Conservation (phyloP, 306 rosid species). For the Fragaria iinumae region DNA sequence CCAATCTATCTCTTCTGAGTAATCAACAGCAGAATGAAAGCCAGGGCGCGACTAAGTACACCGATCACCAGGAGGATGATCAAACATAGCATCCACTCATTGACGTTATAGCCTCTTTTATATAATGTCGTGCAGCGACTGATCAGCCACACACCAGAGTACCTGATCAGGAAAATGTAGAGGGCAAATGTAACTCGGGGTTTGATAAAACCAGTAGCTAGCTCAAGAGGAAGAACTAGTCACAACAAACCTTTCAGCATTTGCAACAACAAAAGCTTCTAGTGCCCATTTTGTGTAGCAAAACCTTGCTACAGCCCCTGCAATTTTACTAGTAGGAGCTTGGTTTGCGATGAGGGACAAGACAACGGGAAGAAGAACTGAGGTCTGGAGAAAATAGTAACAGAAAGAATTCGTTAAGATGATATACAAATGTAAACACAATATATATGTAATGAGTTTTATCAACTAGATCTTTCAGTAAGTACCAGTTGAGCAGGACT, state of each 20-base stretch:
- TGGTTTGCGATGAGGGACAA: conserved; percentile 37
- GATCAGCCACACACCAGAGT: conserved; percentile 82
- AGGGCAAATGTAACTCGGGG: not conserved
- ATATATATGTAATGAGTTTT: not conserved
- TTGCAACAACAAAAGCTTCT: conserved; percentile 39
- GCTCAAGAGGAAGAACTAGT: not conserved
- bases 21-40: conserved; percentile 44
- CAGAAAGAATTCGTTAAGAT: not conserved
- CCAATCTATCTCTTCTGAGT: conserved; percentile 39
- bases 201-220: not conserved
- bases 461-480: not conserved
- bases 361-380: conserved; percentile 44
- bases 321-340: conserved; percentile 24
- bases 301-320: conserved; percentile 23
- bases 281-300: conserved; percentile 44
- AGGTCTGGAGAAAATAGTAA: conserved; percentile 24
- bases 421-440: not conserved
- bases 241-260: conserved; percentile 35
- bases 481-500: conserved; percentile 44
- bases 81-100: conserved; percentile 54
- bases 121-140: conserved; percentile 70
- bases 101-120: conserved; percentile 50
- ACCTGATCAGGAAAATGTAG: conserved; percentile 39
- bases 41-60: conserved; percentile 40
- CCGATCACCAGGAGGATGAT: conserved; percentile 43